A percentile compares a stretch with the other conserved stretches of the same genome.
phyloP scores from a whole-genome alignment of 1,139 yeast genomes.

The Saccharomyces uvarum region DNA sequence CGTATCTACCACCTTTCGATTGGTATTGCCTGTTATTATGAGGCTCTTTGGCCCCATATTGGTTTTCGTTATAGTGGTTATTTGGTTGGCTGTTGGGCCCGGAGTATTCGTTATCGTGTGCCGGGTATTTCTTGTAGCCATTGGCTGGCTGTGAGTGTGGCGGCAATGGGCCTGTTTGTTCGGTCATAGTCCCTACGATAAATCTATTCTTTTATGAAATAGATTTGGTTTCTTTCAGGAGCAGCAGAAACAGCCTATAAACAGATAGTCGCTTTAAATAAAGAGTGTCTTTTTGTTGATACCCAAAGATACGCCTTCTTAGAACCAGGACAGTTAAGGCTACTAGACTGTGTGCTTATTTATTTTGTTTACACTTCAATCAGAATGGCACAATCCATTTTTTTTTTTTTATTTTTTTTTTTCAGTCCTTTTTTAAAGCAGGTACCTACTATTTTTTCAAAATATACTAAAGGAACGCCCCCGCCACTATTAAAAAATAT shows the following conservation, averaged over 20 bases:
- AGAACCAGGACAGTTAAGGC: background rate
- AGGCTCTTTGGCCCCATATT: constrained; percentile 4
- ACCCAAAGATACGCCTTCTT: background rate
- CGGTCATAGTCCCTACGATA: background rate
- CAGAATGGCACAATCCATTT: background rate
- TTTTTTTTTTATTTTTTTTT: background rate
- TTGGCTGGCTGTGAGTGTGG: background rate
- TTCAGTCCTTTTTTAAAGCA: background rate
- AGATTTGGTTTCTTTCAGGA: background rate
- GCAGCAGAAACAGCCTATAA: background rate
- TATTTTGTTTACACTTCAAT: background rate
- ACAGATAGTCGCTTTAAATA: background rate
- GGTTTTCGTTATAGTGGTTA: constrained; percentile 4
- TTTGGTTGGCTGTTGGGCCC: background rate
- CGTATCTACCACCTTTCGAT: constrained; percentile 1
- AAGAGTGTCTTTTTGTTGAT: background rate
- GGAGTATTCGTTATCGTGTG: background rate
- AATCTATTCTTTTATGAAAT: background rate
- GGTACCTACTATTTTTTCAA: background rate
- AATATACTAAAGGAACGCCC: background rate
- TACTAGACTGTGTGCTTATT: background rate
- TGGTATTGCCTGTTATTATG: constrained; percentile 5
- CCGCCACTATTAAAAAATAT: background rate
- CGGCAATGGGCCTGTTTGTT: background rate
- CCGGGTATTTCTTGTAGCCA: background rate